Base-by-base conservation (phyloP, 75 land plant genomes). In the Azolla pinnata region DNA sequence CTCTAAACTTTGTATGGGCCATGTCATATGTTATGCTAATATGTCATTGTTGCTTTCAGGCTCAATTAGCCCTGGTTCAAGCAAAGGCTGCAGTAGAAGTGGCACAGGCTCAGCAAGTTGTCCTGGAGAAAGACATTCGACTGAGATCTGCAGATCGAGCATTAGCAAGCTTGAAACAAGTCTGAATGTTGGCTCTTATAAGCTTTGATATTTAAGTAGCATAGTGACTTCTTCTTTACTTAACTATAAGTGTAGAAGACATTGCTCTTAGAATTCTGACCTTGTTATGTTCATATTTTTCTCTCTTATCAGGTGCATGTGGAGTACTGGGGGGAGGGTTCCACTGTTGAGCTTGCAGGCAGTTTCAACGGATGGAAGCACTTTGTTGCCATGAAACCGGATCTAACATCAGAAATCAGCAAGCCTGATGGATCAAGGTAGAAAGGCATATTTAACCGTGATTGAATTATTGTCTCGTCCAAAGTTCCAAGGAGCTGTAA, bases 361-460 rank as follows among this genome's bases (percentile, higher is more conserved):
- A 92, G 89, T 63, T 92, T 92, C 68, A 92, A 92, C 72, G 95
- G 97, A 27, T 92, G 97, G 97, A 84, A 85, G 65, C 84, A 88
- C 40, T 71, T 52, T 9, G 56, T 88, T 48, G 77, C 63, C 64
- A 70, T 92, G 89, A 74, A 85, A 56, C 74, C 70, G 25, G 72
- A 87, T 64, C 67, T 65, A 38, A 66, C 83, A 31, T 75, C 83
- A 56, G 64, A 61, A 56, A 61, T 55, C 49, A 47, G 34, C 20
- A 68, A 74, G 40, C 26, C 80, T 33, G 54, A 47, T 35, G 70
- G 71, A 61, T 56, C 83, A 61, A 87, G 87, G 91, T 87, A 30
- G 19, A 57, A 21, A 4, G 31, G 59, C 29, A 54, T 9, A 31
- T 59, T 33, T 35, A 65, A n/a, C 30, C n/a, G 27, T 40, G 31